Evolutionary conservation across 2,329 filamentous ascomycete species (phyloP).

Genomic region (Sclerotinia borealis): DNA sequence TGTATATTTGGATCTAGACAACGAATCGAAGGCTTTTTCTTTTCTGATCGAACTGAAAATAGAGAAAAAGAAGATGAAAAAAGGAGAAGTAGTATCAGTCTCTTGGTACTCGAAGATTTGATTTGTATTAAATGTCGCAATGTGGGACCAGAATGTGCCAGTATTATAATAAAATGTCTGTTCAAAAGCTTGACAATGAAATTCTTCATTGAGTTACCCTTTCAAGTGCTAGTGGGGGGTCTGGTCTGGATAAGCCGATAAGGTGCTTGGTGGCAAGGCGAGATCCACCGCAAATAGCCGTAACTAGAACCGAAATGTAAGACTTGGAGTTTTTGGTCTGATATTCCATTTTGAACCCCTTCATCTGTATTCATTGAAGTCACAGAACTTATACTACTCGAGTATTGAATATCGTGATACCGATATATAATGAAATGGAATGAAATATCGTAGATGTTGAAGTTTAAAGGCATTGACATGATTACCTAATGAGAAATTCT

Average conservation of each 20-base stretch:
- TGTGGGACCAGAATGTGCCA: neutral
- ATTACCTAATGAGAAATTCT: too few relatives aligned
- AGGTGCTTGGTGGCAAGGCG: neutral
- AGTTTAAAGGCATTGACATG: too few relatives aligned
- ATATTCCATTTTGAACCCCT: too few relatives aligned
- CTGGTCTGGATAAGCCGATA: neutral
- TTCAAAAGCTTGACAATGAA: neutral
- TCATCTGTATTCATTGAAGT: too few relatives aligned
- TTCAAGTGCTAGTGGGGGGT: neutral
- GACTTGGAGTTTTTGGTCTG: too few relatives aligned
- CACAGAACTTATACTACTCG: too few relatives aligned
- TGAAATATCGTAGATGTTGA: too few relatives aligned
- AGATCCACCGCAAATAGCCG: neutral
- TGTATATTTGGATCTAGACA: neutral
- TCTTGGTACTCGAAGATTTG: neutral
- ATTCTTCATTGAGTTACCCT: conserved; percentile 1
- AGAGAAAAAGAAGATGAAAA: neutral
- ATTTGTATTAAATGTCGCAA: neutral
- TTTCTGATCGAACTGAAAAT: neutral
- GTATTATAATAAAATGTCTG: neutral
- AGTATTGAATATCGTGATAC: too few relatives aligned
- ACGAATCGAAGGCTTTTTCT: neutral
- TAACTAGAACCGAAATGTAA: too few relatives aligned
- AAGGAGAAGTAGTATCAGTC: neutral
- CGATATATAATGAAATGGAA: too few relatives aligned